Percentiles rank a stretch among this genome's conserved stretches.
Conservation (phyloP, 306 rosid genomes). For the Quercus glauca region DNA sequence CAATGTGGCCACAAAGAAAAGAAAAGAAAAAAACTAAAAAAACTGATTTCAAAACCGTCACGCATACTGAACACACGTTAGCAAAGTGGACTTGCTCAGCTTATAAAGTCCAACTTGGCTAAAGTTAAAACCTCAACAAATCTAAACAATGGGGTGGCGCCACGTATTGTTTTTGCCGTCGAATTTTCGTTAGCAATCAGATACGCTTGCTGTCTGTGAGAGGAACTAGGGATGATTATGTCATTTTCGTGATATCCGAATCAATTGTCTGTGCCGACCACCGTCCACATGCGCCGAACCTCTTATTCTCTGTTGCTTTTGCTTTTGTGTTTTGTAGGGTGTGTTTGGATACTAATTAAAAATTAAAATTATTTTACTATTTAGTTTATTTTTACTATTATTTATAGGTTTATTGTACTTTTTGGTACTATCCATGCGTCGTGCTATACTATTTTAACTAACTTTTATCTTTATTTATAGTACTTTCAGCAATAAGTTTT, state of each 20-base stretch:
- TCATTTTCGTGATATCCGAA: background rate
- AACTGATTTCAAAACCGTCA: too few relatives aligned
- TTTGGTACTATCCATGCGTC: fast-evolving
- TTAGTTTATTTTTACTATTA: fast-evolving
- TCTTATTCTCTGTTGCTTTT: background rate
- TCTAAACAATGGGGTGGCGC: background rate
- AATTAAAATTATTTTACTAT: too few relatives aligned
- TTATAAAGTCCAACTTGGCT: too few relatives aligned
- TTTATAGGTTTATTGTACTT: fast-evolving
- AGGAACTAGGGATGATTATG: background rate
- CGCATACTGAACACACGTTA: too few relatives aligned
- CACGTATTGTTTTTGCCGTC: background rate
- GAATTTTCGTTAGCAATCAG: background rate
- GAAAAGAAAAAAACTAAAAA: too few relatives aligned
- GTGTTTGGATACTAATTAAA: too few relatives aligned
- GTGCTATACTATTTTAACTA: fast-evolving
- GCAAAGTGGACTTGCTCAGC: too few relatives aligned
- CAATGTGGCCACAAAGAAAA: too few relatives aligned
- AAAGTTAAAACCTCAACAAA: too few relatives aligned
- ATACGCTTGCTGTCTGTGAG: background rate
- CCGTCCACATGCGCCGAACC: background rate
- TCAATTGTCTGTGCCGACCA: background rate
- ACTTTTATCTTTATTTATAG: too few relatives aligned
- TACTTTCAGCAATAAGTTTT: too few relatives aligned
- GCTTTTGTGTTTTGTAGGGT: background rate